Conservation (phyloP, 352 stramenopile species). For the Bremia lactucae region DNA sequence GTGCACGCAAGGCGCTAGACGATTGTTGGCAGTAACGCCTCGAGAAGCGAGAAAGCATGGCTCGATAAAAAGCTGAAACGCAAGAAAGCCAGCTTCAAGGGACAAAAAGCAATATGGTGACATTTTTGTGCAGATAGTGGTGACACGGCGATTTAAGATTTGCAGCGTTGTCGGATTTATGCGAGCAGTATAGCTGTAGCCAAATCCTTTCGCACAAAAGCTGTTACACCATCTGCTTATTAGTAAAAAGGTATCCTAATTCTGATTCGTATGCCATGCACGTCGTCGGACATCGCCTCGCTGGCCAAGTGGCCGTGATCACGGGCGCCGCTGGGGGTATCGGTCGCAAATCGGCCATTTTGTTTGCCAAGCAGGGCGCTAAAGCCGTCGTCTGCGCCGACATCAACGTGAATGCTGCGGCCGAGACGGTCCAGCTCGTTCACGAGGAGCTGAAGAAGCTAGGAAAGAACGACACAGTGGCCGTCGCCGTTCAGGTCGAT, state of each 20-base stretch:
- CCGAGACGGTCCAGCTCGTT: slow-evolving; percentile 56
- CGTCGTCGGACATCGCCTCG: slow-evolving; percentile 43
- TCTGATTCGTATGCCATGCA: no score
- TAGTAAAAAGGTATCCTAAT: no score
- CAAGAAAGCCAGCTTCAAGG: neutral
- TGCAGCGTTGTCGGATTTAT: no score
- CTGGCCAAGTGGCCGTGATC: slow-evolving; percentile 70
- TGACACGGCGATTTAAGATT: slow-evolving; percentile 1
- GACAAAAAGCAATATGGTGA: no score
- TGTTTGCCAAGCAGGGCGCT: slow-evolving; percentile 75
- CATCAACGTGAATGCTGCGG: slow-evolving; percentile 53
- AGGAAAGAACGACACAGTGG: slow-evolving; percentile 42
- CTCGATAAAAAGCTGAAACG: neutral
- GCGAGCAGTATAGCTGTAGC: no score
- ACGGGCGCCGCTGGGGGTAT: slow-evolving; percentile 77
- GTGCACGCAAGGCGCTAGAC: slow-evolving; percentile 3
- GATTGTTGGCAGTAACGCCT: slow-evolving; percentile 5
- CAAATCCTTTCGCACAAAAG: no score
- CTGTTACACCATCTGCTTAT: no score
- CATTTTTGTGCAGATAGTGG: slow-evolving; percentile 11
- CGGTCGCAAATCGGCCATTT: slow-evolving; percentile 66
- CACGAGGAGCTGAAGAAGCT: slow-evolving; percentile 55
- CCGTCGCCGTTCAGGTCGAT: slow-evolving; percentile 45
- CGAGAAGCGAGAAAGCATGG: slow-evolving; percentile 17
- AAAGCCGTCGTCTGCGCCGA: slow-evolving; percentile 73